These are phyloP conservation scores for Candida tibetensis DNA, from an alignment of 805 yeast genomes.

Conservation along the genomic window DNA sequence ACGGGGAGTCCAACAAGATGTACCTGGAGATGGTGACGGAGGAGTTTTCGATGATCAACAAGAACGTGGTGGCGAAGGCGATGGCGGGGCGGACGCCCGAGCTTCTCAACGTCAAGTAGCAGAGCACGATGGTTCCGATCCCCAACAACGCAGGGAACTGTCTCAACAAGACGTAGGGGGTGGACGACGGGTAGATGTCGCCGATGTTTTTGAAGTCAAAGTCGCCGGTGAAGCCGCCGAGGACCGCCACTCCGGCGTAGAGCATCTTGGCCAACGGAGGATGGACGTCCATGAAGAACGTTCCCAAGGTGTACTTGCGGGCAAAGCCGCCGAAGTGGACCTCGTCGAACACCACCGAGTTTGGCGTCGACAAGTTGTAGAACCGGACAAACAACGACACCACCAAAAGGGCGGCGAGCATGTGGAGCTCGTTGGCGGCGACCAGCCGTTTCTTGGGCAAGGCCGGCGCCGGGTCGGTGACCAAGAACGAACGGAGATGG, in stretches of 20 bases:
- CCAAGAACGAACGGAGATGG: constrained; percentile 49
- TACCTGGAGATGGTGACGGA: constrained; percentile 70
- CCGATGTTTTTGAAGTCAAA: constrained; percentile 69
- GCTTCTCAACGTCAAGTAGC: constrained; percentile 65
- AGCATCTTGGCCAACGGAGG: constrained; percentile 80
- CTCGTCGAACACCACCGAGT: constrained; percentile 88
- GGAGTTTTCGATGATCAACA: constrained; percentile 66
- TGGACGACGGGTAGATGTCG: constrained; percentile 51
- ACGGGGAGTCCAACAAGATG: constrained; percentile 72
- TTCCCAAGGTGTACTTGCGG: constrained; percentile 65
- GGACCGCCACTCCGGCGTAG: constrained; percentile 63
- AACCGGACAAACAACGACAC: constrained; percentile 60
- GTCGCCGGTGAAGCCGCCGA: constrained; percentile 72
- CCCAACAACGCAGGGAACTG: constrained; percentile 67
- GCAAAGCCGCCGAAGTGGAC: constrained; percentile 98
- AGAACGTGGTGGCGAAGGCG: constrained; percentile 53
- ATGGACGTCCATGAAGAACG: constrained; percentile 69
- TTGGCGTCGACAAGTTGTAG: constrained; percentile 59
- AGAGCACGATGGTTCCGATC: constrained; percentile 59
- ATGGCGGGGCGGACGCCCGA: constrained; percentile 69
- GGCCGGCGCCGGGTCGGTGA: constrained; percentile 47
- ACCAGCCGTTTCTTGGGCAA: constrained; percentile 27
- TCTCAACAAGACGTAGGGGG: constrained; percentile 71
- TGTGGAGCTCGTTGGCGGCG: constrained; percentile 21
- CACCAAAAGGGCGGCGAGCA: constrained; percentile 41